Evolutionary conservation across 768 basidiomycete species (phyloP), one percentile per base, ranked within the genome.

Genomic region (Suillus clintonianus): DNA sequence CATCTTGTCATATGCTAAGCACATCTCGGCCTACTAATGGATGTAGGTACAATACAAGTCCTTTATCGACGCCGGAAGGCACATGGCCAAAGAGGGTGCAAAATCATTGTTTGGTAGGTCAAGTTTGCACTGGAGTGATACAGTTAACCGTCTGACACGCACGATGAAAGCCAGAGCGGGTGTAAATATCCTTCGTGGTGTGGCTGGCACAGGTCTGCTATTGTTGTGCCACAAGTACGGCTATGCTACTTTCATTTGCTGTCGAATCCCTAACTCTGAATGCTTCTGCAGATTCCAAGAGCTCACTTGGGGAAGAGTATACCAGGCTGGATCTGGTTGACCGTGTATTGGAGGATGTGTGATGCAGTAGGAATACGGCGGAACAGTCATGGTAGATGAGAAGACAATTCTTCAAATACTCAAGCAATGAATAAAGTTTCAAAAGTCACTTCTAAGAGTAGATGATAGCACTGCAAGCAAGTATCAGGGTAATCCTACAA

Each of bases 141-240:
- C 51, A 4, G 34, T 56, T 63, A 8, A 69, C 59, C 15, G n/a
- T 50, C 45, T 50, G 13, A 41, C 24, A 22, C 73, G 71, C 68
- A 81, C 79, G 32, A 77, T 82, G 71, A 81, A 82, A 85, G 86
- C 84, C 75, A 85, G 86, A 69, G 85, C 84, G 62, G 85, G 84
- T 67, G 83, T 82, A 62, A 84, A 84, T 71, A 78, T 80, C 53
- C 27, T 27, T 27, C 27, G 27, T 4, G 27, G 27, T 27, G 64
- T 79, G n/a, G 77, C 77, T 10, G 71, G 71, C 24, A 78, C 77
- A 22, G 77, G 86, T 76, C 86, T 86, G 65, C 74, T 88, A 69
- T 85, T 86, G 39, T 71, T 88, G 59, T 88, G 87, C 78, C 86
- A 88, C 78, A 84, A 87, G 80, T 79, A 60, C 30, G 59, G 4